Conservation (phyloP, 495 filamentous ascomycete species). For the Neurospora sp. region DNA sequence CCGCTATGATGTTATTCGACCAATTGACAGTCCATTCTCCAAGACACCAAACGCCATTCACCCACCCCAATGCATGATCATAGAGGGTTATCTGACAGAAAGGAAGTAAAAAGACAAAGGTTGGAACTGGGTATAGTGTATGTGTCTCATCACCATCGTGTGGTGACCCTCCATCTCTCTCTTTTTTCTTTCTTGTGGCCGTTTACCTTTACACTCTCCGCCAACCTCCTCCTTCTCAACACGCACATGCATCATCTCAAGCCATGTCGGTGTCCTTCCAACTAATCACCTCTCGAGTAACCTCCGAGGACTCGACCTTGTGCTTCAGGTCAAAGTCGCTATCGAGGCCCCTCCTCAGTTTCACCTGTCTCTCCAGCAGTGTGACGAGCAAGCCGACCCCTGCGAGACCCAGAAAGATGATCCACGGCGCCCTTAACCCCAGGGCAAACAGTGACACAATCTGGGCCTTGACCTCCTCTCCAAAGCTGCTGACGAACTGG, state of each 20-base stretch:
- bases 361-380: constrained; percentile 25
- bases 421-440: constrained; percentile 9
- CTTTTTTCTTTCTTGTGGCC: not conserved
- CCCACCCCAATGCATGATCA: not conserved
- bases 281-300: not conserved
- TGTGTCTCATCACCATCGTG: not conserved
- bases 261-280: not conserved
- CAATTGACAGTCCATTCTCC: not conserved
- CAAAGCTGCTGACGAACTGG: constrained; percentile 4
- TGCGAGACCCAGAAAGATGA: constrained; percentile 9
- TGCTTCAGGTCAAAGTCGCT: constrained; percentile 26
- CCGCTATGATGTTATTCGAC: not conserved
- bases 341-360: constrained; percentile 22
- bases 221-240: not conserved
- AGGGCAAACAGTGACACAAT: constrained; percentile 1
- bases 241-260: not conserved
- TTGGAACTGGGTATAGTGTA: not conserved
- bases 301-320: not conserved
- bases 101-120: not conserved
- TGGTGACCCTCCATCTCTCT: not conserved
- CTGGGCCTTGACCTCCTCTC: not conserved
- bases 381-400: constrained; percentile 15
- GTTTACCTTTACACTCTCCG: not conserved
- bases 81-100: not conserved
- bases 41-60: not conserved